Percentiles rank a stretch among this genome's conserved stretches.
Evolutionary conservation across 257 asterid genomes (phyloP).

Genomic region (Parsonsia alboflavescens): DNA sequence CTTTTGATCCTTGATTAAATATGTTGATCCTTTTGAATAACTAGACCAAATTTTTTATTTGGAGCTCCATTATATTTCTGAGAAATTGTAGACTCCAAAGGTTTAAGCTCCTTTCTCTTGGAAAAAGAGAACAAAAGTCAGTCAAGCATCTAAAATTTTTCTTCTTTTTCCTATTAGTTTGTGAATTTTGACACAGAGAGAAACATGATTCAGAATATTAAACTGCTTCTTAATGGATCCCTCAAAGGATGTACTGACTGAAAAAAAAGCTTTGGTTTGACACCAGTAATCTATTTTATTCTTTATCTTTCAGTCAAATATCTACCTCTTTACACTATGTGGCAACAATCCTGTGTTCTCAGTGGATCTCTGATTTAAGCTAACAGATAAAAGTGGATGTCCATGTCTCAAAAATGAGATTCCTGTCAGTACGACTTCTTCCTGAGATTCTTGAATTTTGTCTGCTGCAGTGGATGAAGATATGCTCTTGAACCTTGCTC

Average conservation of each 20-base stretch:
- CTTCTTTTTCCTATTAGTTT: not conserved
- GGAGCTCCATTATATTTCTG: not conserved
- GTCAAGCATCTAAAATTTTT: not conserved
- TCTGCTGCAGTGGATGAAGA: slow-evolving; percentile 75
- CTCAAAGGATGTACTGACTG: not conserved
- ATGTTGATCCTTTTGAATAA: not conserved
- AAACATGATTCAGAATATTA: not conserved
- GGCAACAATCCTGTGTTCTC: not conserved
- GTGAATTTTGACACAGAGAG: not conserved
- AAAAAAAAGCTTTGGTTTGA: not conserved
- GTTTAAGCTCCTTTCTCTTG: not conserved
- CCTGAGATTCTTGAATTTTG: slow-evolving; percentile 13
- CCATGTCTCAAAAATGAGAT: not conserved
- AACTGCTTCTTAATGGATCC: not conserved
- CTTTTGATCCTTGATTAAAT: not conserved
- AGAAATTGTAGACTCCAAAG: not conserved
- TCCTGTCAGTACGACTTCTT: not conserved
- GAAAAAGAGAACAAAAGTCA: not conserved
- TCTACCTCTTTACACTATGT: not conserved
- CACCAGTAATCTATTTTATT: not conserved
- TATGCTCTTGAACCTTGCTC: slow-evolving; percentile 73
- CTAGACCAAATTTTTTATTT: not conserved
- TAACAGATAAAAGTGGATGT: not conserved
- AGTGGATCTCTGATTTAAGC: not conserved
- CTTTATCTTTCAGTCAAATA: not conserved